Evolutionary conservation across 257 asterid species (phyloP), one percentile per base, ranked within the genome.

Genomic region (Jaltomata sinuosa): DNA sequence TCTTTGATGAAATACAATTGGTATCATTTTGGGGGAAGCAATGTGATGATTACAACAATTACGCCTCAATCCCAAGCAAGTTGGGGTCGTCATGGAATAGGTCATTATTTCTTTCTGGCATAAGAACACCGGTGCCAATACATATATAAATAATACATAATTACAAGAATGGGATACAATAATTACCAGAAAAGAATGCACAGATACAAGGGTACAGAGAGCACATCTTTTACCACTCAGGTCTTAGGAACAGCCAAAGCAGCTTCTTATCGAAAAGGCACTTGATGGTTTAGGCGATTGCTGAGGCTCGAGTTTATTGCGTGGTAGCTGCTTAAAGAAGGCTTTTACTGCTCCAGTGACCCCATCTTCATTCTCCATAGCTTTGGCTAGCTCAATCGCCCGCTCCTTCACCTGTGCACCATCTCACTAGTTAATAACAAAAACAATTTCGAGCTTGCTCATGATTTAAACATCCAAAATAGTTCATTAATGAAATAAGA

Each of bases 331-430:
- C 80, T 88, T 92, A 69, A 90, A 85, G 61, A 95, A 95, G 59
- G 99, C 94, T 42, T 89, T 86, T 86, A 95, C 97, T 8, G 98
- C 99, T 29, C 99, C 98, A 0, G 87, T 34, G 31, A 92, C 99
- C 21, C 99, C 97, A 82, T 95, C 97, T 87, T 95, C 99, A 11
- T 89, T 90, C 82, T 94, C 97, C 99, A 95, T 94, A 34, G 97
- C 96, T 87, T 92, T 89, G 8, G 97, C 92, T 85, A 94, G 89
- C 62, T 92, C 93, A n/a, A 90, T 40, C 0, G 98, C 97, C 16
- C 87, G 87, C 83, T 89, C 86, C 87, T 95, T 94, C 40, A 95
- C 97, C 99, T 95, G 88, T 57, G 52, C 79, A 42, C 29, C 59
- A 16, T 84, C 90, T 49, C 27, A 22, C 19, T 25, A 83, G 52